Conservation (phyloP, 176 grass and related monocot species). For the Pontederia paniculata region DNA sequence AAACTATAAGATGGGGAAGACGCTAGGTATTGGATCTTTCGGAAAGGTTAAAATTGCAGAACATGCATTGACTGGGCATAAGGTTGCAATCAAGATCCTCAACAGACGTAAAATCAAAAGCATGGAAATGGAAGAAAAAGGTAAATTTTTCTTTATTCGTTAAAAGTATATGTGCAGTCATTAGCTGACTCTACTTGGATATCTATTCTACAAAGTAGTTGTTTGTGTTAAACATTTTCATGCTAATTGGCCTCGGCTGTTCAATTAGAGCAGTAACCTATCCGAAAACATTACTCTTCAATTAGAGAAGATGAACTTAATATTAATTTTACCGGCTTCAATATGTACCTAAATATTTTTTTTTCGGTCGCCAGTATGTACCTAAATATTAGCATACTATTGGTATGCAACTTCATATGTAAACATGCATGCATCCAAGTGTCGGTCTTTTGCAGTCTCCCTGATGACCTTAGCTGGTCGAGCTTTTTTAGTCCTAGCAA, state of each 20-base stretch:
- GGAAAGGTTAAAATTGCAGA: slow-evolving; percentile 55
- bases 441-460: no score
- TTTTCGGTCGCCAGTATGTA: no score
- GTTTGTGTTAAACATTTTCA: neutral
- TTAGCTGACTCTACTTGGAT: neutral
- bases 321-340: no score
- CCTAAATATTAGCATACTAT: no score
- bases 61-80: slow-evolving; percentile 42
- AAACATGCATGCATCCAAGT: no score
- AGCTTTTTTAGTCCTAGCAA: no score
- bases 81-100: slow-evolving; percentile 51
- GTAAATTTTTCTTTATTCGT: slow-evolving; percentile 6
- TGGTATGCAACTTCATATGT: no score
- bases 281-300: no score
- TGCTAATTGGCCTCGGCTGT: slow-evolving; percentile 7
- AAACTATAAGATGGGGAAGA: slow-evolving; percentile 47
- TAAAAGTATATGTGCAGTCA: neutral
- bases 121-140: slow-evolving; percentile 64
- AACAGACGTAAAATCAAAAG: slow-evolving; percentile 45
- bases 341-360: no score
- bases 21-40: slow-evolving; percentile 44
- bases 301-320: no score
- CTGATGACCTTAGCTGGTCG: no score
- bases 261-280: slow-evolving; percentile 10
- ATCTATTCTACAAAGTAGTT: no score